Conservation (phyloP, 805 yeast genomes). For the Kodamaea leandrae region DNA sequence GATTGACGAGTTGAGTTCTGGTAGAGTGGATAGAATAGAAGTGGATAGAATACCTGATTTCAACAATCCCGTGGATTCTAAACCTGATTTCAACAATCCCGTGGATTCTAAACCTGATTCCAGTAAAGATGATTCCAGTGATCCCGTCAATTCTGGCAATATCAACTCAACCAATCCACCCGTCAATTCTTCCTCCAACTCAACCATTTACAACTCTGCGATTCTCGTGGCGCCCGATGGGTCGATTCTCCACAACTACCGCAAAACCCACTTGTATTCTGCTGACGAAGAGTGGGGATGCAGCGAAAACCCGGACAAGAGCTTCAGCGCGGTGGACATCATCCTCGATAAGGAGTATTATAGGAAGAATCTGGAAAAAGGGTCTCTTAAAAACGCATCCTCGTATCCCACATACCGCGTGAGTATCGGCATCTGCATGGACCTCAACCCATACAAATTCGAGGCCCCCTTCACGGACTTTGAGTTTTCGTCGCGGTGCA, state of each 20-base stretch:
- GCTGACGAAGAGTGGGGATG: constrained; percentile 85
- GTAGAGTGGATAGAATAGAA: no score
- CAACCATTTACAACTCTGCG: constrained; percentile 63
- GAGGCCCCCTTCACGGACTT: constrained; percentile 71
- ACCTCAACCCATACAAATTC: constrained; percentile 82
- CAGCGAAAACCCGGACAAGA: constrained; percentile 54
- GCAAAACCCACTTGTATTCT: constrained; percentile 73
- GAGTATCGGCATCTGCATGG: constrained; percentile 91
- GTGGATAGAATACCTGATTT: no score
- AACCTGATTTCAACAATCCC: no score
- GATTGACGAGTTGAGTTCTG: no score
- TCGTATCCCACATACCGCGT: constrained; percentile 23
- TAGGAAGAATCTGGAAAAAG: constrained; percentile 13
- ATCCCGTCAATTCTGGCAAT: no score
- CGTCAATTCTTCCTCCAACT: no score
- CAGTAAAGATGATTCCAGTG: no score
- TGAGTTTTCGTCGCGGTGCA: constrained; percentile 64
- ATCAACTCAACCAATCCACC: no score
- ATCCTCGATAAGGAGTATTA: constrained; percentile 23
- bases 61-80: no score
- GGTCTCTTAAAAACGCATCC: not conserved
- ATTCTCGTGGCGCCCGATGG: constrained; percentile 62
- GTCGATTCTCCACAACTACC: constrained; percentile 56
- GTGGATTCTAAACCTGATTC: no score
- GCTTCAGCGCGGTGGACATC: constrained; percentile 53